phyloP scores from a whole-genome alignment of 305 asterid species.

The Fraxinus paxiana region DNA sequence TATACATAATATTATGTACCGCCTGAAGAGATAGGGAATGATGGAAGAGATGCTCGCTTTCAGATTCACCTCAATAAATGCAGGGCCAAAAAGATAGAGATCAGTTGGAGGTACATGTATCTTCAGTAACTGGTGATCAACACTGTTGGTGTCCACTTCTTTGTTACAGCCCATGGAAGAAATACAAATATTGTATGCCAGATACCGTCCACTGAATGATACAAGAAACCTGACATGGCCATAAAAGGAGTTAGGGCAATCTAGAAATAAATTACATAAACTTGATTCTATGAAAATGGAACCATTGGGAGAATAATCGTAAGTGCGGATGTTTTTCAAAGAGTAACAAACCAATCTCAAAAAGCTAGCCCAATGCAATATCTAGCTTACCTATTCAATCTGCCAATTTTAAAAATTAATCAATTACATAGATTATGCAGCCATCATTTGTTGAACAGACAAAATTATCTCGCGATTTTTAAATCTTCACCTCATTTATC shows the following conservation, averaged over 20 bases:
- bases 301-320: not conserved
- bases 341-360: not conserved
- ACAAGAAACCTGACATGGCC: conserved; percentile 60
- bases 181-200: conserved; percentile 47
- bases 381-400: not conserved
- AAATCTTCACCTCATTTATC: not conserved
- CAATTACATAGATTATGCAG: not conserved
- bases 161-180: conserved; percentile 42
- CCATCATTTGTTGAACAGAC: not conserved
- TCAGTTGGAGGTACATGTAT: conserved; percentile 62
- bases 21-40: not conserved
- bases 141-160: conserved; percentile 31
- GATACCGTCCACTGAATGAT: conserved; percentile 76
- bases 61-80: conserved; percentile 67
- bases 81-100: conserved; percentile 60
- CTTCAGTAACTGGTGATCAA: conserved; percentile 64
- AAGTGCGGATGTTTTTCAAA: not conserved
- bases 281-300: not conserved
- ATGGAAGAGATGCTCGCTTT: not conserved
- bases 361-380: not conserved
- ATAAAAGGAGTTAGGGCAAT: not conserved
- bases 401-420: not conserved
- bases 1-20: not conserved
- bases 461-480: not conserved
- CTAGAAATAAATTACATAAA: not conserved